Percentiles rank a stretch among this genome's conserved stretches.
Conservation (phyloP, 371 early-diverging fungal species). For the Lichtheimia ornata region DNA sequence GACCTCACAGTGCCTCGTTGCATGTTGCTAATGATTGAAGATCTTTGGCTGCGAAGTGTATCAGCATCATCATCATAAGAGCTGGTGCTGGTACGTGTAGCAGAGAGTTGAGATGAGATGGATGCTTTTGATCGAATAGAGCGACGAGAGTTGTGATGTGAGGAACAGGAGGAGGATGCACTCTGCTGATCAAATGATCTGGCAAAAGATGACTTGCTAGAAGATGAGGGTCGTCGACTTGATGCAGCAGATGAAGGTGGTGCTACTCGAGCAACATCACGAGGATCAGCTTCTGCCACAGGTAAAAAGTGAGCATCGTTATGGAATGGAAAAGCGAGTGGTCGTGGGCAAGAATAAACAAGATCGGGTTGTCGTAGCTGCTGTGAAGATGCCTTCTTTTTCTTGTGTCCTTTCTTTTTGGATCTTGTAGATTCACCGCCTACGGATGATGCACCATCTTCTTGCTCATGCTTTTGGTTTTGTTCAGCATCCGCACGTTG, state of each 20-base stretch:
- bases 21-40: conserved; percentile 35
- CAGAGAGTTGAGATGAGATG: not conserved
- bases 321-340: conserved; percentile 54
- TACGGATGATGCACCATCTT: not conserved
- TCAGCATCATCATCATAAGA: conserved; percentile 20
- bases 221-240: conserved; percentile 9
- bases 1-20: conserved; percentile 49
- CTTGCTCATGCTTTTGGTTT: conserved; percentile 6
- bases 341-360: conserved; percentile 52
- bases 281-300: conserved; percentile 53
- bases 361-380: conserved; percentile 44
- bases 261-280: conserved; percentile 45
- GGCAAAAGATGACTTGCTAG: conserved; percentile 13
- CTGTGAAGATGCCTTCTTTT: conserved; percentile 18
- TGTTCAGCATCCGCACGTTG: conserved; percentile 10
- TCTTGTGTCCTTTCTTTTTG: conserved; percentile 26
- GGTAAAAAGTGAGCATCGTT: conserved; percentile 56
- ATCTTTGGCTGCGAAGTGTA: conserved; percentile 25
- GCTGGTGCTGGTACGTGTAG: conserved; percentile 6
- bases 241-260: conserved; percentile 22
- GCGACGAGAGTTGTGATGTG: not conserved
- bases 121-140: conserved; percentile 12
- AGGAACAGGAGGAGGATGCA: conserved; percentile 5
- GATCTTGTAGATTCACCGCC: conserved; percentile 4
- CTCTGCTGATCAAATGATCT: conserved; percentile 22